Evolutionary conservation across 345 rosid species (phyloP).

Genomic region (Brassica incana): DNA sequence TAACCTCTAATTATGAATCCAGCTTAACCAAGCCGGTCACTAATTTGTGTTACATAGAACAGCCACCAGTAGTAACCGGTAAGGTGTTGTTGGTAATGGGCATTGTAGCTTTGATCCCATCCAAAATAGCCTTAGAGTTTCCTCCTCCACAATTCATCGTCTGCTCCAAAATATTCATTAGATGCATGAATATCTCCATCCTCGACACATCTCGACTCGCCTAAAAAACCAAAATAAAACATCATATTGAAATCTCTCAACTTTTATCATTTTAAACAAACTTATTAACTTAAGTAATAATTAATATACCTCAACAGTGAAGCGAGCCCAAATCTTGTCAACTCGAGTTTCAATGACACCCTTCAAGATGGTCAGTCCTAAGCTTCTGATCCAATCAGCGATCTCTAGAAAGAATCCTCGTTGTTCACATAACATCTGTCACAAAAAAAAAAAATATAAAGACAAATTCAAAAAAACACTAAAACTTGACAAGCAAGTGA

Average conservation of each 20-base stretch:
- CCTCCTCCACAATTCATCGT: conserved; percentile 56
- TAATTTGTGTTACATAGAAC: conserved; percentile 24
- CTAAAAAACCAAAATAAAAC: conserved; percentile 36
- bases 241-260: neutral
- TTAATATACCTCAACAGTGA: conserved; percentile 73
- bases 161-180: conserved; percentile 80
- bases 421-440: conserved; percentile 92
- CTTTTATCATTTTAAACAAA: neutral
- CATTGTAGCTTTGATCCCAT: conserved; percentile 52
- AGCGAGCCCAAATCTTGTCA: conserved; percentile 89
- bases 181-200: conserved; percentile 89
- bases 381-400: conserved; percentile 81
- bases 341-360: conserved; percentile 82
- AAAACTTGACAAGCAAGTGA: neutral
- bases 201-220: conserved; percentile 91
- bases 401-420: conserved; percentile 90
- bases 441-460: neutral
- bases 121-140: conserved; percentile 44
- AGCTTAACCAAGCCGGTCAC: conserved; percentile 35
- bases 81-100: conserved; percentile 43
- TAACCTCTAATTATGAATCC: conserved; percentile 33
- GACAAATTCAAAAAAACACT: neutral
- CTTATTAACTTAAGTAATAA: neutral
- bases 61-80: conserved; percentile 61
- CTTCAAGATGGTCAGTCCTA: conserved; percentile 93